Conservation (phyloP, 2,329 filamentous ascomycete species). For the Plenodomus tracheiphilus region DNA sequence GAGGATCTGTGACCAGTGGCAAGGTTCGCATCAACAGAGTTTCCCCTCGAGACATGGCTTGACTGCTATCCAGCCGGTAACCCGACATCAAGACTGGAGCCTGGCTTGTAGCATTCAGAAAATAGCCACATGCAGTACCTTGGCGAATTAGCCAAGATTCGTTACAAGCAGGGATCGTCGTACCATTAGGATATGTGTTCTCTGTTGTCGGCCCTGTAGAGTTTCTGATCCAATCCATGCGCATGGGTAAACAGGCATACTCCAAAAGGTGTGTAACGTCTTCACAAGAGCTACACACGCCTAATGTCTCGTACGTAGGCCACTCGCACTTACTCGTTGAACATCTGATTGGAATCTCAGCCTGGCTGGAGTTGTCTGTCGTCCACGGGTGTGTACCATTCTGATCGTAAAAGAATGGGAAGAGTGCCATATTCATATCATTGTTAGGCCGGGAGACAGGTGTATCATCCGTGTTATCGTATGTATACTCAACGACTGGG, state of each 20-base stretch:
- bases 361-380: constrained; percentile 18
- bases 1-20: constrained; percentile 12
- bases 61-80: constrained; percentile 5
- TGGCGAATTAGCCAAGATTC: neutral
- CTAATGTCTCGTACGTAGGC: constrained; percentile 23
- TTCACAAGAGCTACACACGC: constrained; percentile 26
- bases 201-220: constrained; percentile 4
- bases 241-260: constrained; percentile 16
- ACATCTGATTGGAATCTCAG: constrained; percentile 29
- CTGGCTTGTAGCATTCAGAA: constrained; percentile 23
- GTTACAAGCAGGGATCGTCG: neutral
- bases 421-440: neutral
- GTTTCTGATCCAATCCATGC: constrained; percentile 20
- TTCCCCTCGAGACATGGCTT: constrained; percentile 5
- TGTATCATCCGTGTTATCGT: neutral
- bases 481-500: neutral
- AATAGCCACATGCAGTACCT: constrained; percentile 28
- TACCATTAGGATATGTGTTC: constrained; percentile 5
- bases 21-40: constrained; percentile 18
- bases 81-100: constrained; percentile 22
- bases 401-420: constrained; percentile 18
- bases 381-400: constrained; percentile 19
- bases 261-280: constrained; percentile 19
- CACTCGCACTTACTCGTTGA: constrained; percentile 30
- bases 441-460: neutral